phyloP scores from a whole-genome alignment of 2,329 filamentous ascomycete species.

The Aspergillus novoparasiticus region DNA sequence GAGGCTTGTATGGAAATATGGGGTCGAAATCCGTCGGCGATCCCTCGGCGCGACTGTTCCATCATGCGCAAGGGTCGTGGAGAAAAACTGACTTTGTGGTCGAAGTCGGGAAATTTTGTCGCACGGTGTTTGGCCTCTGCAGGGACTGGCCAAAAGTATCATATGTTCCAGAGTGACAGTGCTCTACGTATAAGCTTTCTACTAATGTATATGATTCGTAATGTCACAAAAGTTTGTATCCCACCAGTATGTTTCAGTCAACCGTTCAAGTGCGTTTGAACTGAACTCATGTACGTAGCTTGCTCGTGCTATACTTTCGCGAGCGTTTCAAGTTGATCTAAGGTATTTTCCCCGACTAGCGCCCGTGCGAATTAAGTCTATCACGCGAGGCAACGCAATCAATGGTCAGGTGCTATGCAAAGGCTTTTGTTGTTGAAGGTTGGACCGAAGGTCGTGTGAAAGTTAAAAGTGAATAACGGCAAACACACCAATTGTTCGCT shows the following conservation, averaged over 20 bases:
- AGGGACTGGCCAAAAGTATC: conserved; percentile 26
- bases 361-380: no score
- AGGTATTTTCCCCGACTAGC: no score
- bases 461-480: not conserved
- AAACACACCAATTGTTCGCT: not conserved
- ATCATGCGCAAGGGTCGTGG: conserved; percentile 36
- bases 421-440: not conserved
- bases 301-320: no score
- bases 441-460: not conserved
- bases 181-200: not conserved
- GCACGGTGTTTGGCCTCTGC: conserved; percentile 34
- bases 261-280: no score
- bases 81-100: conserved; percentile 27
- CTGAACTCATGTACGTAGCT: no score
- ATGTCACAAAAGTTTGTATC: no score
- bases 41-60: conserved; percentile 30
- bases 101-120: conserved; percentile 36
- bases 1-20: conserved; percentile 32
- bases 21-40: conserved; percentile 34
- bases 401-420: not conserved
- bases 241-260: no score
- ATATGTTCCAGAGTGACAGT: not conserved
- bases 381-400: not conserved
- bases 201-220: not conserved
- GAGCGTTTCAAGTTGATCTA: no score